These are phyloP conservation scores for Eutrema heterophyllum DNA, from an alignment of 345 rosid genomes.

Conservation along the genomic window DNA sequence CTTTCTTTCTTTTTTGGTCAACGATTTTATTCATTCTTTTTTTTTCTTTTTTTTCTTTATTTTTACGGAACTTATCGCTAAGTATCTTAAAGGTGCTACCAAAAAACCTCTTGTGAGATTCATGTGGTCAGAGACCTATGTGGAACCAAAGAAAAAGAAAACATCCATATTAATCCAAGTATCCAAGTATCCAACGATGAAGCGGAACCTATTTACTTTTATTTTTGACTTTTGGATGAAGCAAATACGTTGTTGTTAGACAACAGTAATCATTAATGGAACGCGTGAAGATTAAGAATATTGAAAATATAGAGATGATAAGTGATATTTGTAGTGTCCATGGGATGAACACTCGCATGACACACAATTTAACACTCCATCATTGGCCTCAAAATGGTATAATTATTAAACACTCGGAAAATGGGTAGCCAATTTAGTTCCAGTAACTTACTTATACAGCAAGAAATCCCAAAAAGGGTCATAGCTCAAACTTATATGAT, in stretches of 20 bases:
- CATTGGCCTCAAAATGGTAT: slow-evolving; percentile 19
- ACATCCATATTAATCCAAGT: neutral
- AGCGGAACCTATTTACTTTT: neutral
- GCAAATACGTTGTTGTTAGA: neutral
- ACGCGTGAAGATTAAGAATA: neutral
- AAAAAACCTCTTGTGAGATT: neutral
- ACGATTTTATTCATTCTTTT: neutral
- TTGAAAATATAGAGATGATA: neutral
- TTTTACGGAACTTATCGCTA: neutral
- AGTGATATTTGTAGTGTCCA: neutral
- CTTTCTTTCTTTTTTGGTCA: neutral
- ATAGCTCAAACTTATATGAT: slow-evolving; percentile 4
- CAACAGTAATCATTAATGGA: neutral
- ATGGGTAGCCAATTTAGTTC: slow-evolving; percentile 1
- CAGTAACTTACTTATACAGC: slow-evolving; percentile 5
- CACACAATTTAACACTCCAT: neutral
- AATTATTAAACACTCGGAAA: slow-evolving; percentile 4
- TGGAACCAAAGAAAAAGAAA: neutral
- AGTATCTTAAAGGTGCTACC: neutral
- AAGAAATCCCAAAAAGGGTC: slow-evolving; percentile 8
- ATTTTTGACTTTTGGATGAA: neutral
- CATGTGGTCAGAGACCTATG: neutral
- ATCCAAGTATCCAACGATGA: too few relatives aligned
- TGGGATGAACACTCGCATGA: neutral
- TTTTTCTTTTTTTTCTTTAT: neutral